These are phyloP conservation scores for Fraxinus nigra DNA, from an alignment of 305 asterid genomes.

Conservation along the genomic window DNA sequence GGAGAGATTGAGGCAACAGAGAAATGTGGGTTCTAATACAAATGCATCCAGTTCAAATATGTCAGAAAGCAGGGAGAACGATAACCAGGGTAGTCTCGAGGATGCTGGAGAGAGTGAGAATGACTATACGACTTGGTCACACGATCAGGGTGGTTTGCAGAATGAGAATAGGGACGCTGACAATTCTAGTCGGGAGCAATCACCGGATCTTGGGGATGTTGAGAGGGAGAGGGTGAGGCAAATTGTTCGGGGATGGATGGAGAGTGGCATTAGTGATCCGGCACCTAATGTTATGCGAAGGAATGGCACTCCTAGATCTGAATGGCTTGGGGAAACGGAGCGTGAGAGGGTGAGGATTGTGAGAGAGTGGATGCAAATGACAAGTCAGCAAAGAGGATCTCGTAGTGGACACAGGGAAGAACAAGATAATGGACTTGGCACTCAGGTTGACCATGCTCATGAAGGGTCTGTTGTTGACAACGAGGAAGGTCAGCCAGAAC, in stretches of 20 bases:
- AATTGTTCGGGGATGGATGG: constrained; percentile 92
- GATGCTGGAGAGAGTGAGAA: constrained; percentile 54
- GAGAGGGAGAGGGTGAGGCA: constrained; percentile 93
- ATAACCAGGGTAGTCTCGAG: constrained; percentile 43
- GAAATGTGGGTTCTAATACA: constrained; percentile 55
- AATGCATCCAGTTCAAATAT: constrained; percentile 33
- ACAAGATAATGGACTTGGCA: constrained; percentile 36
- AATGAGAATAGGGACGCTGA: constrained; percentile 41
- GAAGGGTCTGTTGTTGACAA: constrained; percentile 45
- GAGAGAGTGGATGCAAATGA: constrained; percentile 27
- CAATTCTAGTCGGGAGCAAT: constrained; percentile 70
- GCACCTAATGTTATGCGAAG: constrained; percentile 55
- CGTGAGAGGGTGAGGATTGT: constrained; percentile 84
- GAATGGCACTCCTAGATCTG: constrained; percentile 58
- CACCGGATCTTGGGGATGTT: constrained; percentile 80
- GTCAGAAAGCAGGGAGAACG: constrained; percentile 47
- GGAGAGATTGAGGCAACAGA: constrained; percentile 68
- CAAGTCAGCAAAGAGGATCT: constrained; percentile 84
- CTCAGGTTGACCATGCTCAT: constrained; percentile 46
- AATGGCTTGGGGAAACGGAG: constrained; percentile 89
- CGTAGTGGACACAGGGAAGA: constrained; percentile 58
- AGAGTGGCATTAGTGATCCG: constrained; percentile 56
- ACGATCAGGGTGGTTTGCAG: constrained; percentile 32
- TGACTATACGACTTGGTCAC: constrained; percentile 50
- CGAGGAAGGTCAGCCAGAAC: constrained; percentile 69